phyloP scores from a whole-genome alignment of 768 basidiomycete genomes.

The Boletus tylopilopsis region DNA sequence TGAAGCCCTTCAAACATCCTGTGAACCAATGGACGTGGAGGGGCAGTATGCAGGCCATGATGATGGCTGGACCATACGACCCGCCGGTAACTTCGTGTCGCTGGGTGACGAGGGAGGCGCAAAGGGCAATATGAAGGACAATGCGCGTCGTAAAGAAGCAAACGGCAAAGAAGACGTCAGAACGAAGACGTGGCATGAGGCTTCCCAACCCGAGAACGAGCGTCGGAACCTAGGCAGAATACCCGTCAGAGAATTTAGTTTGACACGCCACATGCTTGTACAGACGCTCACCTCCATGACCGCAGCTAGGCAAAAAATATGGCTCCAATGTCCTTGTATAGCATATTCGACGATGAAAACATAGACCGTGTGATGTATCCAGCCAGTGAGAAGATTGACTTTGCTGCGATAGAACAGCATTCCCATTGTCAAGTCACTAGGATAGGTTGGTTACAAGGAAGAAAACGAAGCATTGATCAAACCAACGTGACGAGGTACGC shows the following conservation, averaged over 20 bases:
- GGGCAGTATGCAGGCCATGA: slow-evolving; percentile 42
- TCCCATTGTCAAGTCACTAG: slow-evolving; percentile 46
- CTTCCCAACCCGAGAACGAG: slow-evolving; percentile 47
- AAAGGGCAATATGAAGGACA: slow-evolving; percentile 39
- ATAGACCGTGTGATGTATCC: slow-evolving; percentile 49
- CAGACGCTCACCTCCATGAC: slow-evolving; percentile 42
- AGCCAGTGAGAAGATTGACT: slow-evolving; percentile 50
- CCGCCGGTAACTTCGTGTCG: slow-evolving; percentile 30
- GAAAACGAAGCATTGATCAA: slow-evolving; percentile 11
- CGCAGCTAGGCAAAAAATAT: slow-evolving; percentile 42
- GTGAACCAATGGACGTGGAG: slow-evolving; percentile 54
- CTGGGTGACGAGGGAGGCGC: slow-evolving; percentile 30
- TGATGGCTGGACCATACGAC: slow-evolving; percentile 36
- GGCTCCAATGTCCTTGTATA: slow-evolving; percentile 33
- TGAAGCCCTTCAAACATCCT: slow-evolving; percentile 46
- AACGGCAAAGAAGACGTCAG: slow-evolving; percentile 46
- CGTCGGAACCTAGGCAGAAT: slow-evolving; percentile 43
- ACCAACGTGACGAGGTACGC: slow-evolving; percentile 40
- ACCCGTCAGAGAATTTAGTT: background rate
- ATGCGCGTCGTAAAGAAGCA: slow-evolving; percentile 54
- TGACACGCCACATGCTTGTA: background rate
- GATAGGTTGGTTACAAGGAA: slow-evolving; percentile 8
- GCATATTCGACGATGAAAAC: slow-evolving; percentile 39
- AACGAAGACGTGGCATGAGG: slow-evolving; percentile 42
- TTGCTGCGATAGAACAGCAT: slow-evolving; percentile 43